Base-by-base conservation (phyloP, 495 filamentous ascomycete genomes). In the Chaetomidium leptoderma region DNA sequence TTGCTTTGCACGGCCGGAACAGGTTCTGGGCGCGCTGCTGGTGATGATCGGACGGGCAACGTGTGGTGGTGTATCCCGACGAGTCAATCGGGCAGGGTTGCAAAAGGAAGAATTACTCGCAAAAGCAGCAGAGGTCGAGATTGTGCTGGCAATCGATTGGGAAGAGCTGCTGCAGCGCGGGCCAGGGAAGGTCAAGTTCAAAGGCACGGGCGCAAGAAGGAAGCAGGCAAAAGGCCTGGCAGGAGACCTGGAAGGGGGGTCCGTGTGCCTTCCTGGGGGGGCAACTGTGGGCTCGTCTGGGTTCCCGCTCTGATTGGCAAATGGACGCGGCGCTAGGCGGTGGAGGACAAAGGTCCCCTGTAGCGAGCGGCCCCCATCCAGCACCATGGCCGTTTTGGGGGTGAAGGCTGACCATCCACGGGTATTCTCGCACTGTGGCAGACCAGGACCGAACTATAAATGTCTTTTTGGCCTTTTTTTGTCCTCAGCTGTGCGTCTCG, bases 211-310 rank as follows among this genome's bases (percentile, higher is more conserved):
- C 24, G 54, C 35, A 55, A 45, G 17, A 47, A 49, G 63, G 53
- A 56, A 58, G 58, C 59, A 59, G 52, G 46, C 21, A 44, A 57
- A 58, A 46, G 46, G 46, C 33, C 33, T 36, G 39, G 39, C 36
- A 47, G n/a, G 37, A 46, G 55, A 55, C n/a, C n/a, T n/a, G n/a
- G n/a, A n/a, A n/a, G n/a, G n/a, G 55, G 55, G 65, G 65, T 63
- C 65, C 63, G 65, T 58, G 65, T 68, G 56, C 57, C 65, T 53
- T 52, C 43, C 62, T 27, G 37, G 60, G 52, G 58, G n/a, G 53
- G 23, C 46, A 49, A 42, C 30, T 40, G 53, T 51, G 55, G 60
- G 45, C 51, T 21, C 42, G 55, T 33, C 55, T 26, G 23, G 30
- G 6, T 50, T 27, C 46, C 50, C 36, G n/a, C 53, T 49, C 53